Evolutionary conservation across 495 filamentous ascomycete species (phyloP), one percentile per base, ranked within the genome.

Genomic region (Aspergillus sparsus): DNA sequence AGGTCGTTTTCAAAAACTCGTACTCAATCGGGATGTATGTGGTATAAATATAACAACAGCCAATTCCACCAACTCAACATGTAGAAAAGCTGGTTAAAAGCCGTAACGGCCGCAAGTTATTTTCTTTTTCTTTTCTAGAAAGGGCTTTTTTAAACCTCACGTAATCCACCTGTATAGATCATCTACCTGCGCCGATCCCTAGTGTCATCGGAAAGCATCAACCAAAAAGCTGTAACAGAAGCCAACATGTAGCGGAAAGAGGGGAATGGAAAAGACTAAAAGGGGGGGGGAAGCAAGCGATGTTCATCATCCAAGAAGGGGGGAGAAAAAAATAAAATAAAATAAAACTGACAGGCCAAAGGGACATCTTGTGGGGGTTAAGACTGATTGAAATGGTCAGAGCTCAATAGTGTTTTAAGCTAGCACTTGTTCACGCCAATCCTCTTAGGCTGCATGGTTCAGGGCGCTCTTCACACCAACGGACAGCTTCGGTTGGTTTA

Each of bases 381-480:
- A 41, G 35, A 37, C 3, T 12, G 21, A 32, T 12, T 18, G 31
- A 39, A 53, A 49, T 49, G 50, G 58, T 27, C 27, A 41, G 42
- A 39, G 41, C 50, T 49, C 50, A 42, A 53, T 31, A 42, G 49
- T 60, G 49, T 37, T 37, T 51, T 51, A 33, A 31, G 7, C 34
- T 51, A 31, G 47, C 21, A 10, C 21, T 32, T 50, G 47, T 32
- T 27, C n/a, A 27, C 31, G 47, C 47, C 47, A 50, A 50, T 31
- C 21, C 31, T 10, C n/a, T 36, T 53, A 42, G 49, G 31, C 49
- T 60, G 58, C 58, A 60, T 60, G 50, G 44, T 32, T 21, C 15
- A 36, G 41, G 39, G 58, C 58, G 33, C 50, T 11, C 39, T 54
- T 60, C 58, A 54, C 58, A 31, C 58, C 16, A n/a, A 6, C 41